phyloP scores from a whole-genome alignment of 176 grass and related monocot species.

The Calamus simplicifolius region DNA sequence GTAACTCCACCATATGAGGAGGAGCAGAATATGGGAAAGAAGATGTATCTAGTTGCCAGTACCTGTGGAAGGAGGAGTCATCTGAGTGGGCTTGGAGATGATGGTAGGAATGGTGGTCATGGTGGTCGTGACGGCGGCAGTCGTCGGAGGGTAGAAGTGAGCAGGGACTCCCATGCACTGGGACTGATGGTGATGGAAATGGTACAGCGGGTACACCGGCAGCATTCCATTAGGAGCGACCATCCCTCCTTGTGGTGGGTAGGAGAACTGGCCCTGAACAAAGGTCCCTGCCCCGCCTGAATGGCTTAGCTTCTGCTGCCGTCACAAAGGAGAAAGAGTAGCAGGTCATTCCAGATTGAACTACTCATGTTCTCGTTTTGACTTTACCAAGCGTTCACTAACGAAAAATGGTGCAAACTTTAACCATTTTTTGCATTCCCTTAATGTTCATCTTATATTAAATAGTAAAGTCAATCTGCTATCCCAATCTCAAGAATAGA shows the following conservation, averaged over 20 bases:
- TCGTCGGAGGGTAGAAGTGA: constrained; percentile 58
- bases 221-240: constrained; percentile 63
- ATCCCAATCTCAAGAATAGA: background rate
- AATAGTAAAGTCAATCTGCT: no score
- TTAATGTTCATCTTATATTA: no score
- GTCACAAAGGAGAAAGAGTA: background rate
- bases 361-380: no score
- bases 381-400: no score
- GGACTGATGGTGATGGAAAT: constrained; percentile 66
- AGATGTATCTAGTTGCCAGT: background rate
- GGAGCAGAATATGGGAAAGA: no score
- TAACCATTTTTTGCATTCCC: no score
- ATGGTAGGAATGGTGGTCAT: constrained; percentile 46
- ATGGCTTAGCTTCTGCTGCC: constrained; percentile 77
- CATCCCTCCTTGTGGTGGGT: constrained; percentile 54
- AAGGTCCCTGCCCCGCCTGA: constrained; percentile 44
- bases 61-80: constrained; percentile 60
- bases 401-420: no score
- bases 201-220: constrained; percentile 87
- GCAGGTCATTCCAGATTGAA: background rate
- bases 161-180: constrained; percentile 79
- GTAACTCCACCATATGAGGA: no score
- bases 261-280: constrained; percentile 69
- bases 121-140: constrained; percentile 11
- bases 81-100: constrained; percentile 62